Evolutionary conservation across 73 alveolate species (phyloP).

Genomic region (Symbiodinium natans): DNA sequence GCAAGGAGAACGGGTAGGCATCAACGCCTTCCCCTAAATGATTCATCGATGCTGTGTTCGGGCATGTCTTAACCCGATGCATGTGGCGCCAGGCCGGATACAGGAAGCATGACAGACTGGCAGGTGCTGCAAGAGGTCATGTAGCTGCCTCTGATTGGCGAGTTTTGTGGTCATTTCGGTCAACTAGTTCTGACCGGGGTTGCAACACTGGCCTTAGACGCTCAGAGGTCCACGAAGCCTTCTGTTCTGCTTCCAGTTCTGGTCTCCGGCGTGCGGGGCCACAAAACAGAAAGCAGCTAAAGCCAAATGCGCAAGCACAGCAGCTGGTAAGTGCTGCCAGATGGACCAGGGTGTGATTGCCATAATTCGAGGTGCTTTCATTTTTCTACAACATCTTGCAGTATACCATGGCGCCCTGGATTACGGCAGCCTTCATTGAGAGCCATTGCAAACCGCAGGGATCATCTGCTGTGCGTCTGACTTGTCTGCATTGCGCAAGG

Average conservation of each 20-base stretch:
- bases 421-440: background rate
- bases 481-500: background rate
- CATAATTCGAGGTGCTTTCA: slow-evolving; percentile 42
- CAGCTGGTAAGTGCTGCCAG: too few relatives aligned
- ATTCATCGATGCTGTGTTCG: too few relatives aligned
- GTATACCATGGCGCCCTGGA: slow-evolving; percentile 67
- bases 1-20: too few relatives aligned
- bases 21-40: too few relatives aligned
- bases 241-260: slow-evolving; percentile 24
- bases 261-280: slow-evolving; percentile 31
- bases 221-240: slow-evolving; percentile 52
- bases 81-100: slow-evolving; percentile 76
- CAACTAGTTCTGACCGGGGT: too few relatives aligned
- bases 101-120: slow-evolving; percentile 80
- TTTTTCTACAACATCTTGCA: slow-evolving; percentile 74
- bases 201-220: too few relatives aligned
- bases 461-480: background rate
- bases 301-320: too few relatives aligned
- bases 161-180: too few relatives aligned
- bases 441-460: background rate
- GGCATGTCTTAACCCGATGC: too few relatives aligned
- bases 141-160: background rate
- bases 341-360: too few relatives aligned
- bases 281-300: background rate
- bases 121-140: slow-evolving; percentile 31